Evolutionary conservation across 2,329 filamentous ascomycete species (phyloP), one percentile per base, ranked within the genome.

Genomic region (Aureobasidium sp.): DNA sequence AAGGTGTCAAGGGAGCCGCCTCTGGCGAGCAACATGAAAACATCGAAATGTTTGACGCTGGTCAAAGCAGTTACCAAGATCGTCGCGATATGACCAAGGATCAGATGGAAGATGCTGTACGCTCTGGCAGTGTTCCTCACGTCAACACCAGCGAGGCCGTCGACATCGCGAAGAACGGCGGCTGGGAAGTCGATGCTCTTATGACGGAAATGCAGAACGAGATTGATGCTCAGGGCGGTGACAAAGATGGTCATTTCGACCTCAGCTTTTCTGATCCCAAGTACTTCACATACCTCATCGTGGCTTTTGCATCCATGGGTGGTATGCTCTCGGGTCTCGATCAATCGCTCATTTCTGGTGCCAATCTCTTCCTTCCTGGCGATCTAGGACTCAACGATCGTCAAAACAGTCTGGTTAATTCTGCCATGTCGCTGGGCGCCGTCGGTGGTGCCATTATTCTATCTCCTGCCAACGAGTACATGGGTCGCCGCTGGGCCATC

Each of bases 241-340:
- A 68, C 57, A 68, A 68, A 61, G 68, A 66, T 55, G 66, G 70
- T 5, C 54, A 69, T 57, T 80, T 81, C 62, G 71, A 83, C 35
- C 57, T 84, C 38, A 68, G 78, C 30, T 81, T 86, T 68, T 74
- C 73, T 47, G 76, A 85, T 64, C 81, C 83, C 0, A 78, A 73
- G 50, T 68, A 81, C 62, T 88, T 86, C 65, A 88, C 84, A 22
- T 85, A 77, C 72, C 68, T 85, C 14, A 74, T 86, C 12, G 82
- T 86, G 39, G 80, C 76, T 1, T 88, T 88, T 60, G 84, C 84
- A n/a, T 85, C 81, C 14, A 85, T 88, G 81, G 84, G 85, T 45
- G 85, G 85, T 64, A 71, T 88, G 19, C 77, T 88, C 0, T 86
- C 82, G 1, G 85, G 85, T 56, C 74, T 88, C 17, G 85, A 88